Evolutionary conservation across 2,329 filamentous ascomycete genomes (phyloP).

Genomic region (Zasmidium angulare): DNA sequence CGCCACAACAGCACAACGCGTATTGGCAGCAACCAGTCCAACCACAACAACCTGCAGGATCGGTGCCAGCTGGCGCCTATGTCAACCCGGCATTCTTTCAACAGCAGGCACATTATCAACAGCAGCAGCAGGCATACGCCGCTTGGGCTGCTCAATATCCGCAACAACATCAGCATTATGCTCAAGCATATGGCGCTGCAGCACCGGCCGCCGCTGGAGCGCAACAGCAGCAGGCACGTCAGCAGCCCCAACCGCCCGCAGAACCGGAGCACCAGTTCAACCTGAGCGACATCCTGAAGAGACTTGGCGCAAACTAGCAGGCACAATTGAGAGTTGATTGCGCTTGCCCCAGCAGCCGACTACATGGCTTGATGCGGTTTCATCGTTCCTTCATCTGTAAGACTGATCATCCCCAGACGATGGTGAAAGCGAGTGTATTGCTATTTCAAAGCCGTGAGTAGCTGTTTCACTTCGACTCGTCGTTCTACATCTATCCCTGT

Average conservation of each 20-base stretch:
- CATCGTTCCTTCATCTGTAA: no score
- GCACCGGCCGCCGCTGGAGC: neutral
- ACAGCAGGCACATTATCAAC: slow-evolving; percentile 12
- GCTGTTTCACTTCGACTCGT: no score
- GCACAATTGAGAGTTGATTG: neutral
- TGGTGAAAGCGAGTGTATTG: no score
- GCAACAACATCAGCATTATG: slow-evolving; percentile 4
- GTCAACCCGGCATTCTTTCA: slow-evolving; percentile 14
- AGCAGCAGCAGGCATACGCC: slow-evolving; percentile 9
- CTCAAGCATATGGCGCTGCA: neutral
- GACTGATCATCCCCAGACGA: no score
- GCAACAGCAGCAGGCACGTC: neutral
- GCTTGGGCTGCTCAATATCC: slow-evolving; percentile 2
- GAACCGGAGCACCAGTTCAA: slow-evolving; percentile 1
- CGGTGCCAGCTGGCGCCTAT: slow-evolving; percentile 7
- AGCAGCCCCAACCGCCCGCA: slow-evolving; percentile 3
- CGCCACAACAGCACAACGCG: slow-evolving; percentile 26
- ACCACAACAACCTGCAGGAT: slow-evolving; percentile 5
- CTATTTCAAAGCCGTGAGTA: no score
- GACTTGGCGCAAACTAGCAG: slow-evolving; percentile 3
- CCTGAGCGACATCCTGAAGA: slow-evolving; percentile 4
- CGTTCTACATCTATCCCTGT: no score
- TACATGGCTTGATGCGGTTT: neutral
- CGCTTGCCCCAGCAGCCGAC: neutral
- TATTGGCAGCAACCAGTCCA: slow-evolving; percentile 18